Evolutionary conservation across 352 stramenopile genomes (phyloP), one percentile per base, ranked within the genome.

Genomic region (Pythium scleroteichum): DNA sequence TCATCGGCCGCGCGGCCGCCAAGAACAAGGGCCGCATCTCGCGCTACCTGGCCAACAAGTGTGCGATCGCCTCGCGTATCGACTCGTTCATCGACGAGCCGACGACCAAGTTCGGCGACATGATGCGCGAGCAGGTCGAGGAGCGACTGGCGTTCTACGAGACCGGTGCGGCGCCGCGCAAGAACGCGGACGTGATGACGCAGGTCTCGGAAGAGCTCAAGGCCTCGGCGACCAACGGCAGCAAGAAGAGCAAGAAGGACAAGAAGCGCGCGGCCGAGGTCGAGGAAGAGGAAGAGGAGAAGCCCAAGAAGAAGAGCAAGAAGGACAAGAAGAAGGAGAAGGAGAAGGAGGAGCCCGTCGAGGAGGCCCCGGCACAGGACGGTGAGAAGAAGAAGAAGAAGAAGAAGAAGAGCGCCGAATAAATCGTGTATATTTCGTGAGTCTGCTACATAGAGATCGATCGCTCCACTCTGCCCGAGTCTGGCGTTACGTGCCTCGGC

Each of bases 1-100:
- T 99, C 76, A 99, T 99, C 66, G 97, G 97, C 45, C 96, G 97
- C 39, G 98, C 98, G 41, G 97, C 97, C 59, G 90, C 96, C 61
- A 99, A 99, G 85, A 99, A 99, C 88, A 99, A 99, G 79, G 98
- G 98, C 52, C 86, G 97, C 59, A 99, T 99, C 76, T 99, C 94
- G 56, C 91, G 98, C 58, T 99, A 99, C 75, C 74, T 99, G 59
- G 98, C 98, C 46, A 99, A 99, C 87, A 99, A 99, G 88, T 99
- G 98, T 69, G 93, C 97, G 3, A 99, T 99, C 70, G 98, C 98
- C 3, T 98, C 96, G 35, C 90, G 98, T 63, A 99, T 99, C 55
- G 98, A 99, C 81, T 98, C 93, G 55, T 99, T 99, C 77, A 95
- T 97, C 54, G 97, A 99, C 62, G 75, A 97, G 68, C 92, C 93